A percentile compares a stretch with the other conserved stretches of the same genome.
These are phyloP conservation scores for Amaranthus palmeri DNA, from an alignment of 148 eudicot species.

Conservation along the genomic window DNA sequence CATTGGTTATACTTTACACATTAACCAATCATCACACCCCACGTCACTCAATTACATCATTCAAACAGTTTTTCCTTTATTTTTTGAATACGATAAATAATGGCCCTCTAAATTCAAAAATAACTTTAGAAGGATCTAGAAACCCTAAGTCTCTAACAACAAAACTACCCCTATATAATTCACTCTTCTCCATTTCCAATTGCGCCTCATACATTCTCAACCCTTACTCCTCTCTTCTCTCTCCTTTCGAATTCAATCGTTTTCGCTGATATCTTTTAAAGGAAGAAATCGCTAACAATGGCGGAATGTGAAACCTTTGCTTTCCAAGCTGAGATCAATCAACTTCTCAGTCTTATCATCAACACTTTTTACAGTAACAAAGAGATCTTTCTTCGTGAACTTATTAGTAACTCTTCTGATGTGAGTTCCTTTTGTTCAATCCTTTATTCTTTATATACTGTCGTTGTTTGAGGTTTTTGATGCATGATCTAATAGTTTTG, in stretches of 20 bases:
- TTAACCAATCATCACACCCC: too few species aligned
- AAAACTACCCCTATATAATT: conserved; percentile 22
- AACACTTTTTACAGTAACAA: conserved; percentile 82
- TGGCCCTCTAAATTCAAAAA: neutral
- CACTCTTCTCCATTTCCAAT: neutral
- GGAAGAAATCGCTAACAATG: conserved; percentile 20
- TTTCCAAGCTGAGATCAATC: conserved; percentile 85
- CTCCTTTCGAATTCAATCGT: neutral
- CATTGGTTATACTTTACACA: too few species aligned
- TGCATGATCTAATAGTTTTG: neutral
- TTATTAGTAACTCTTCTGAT: conserved; percentile 73
- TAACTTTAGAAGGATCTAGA: conserved; percentile 54
- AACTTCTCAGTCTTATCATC: conserved; percentile 70
- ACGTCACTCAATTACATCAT: too few species aligned
- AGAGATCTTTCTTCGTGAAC: conserved; percentile 84
- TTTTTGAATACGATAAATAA: too few species aligned
- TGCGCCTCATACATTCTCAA: conserved; percentile 15
- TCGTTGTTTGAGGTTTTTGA: neutral
- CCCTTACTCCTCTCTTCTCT: neutral
- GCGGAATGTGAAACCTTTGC: conserved; percentile 78
- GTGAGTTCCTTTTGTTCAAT: conserved; percentile 30
- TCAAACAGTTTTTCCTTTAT: too few species aligned
- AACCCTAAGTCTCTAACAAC: conserved; percentile 30
- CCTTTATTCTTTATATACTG: neutral
- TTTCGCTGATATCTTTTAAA: conserved; percentile 2